phyloP scores from a whole-genome alignment of 2,329 filamentous ascomycete genomes.

The Nigrograna mackinnonii region DNA sequence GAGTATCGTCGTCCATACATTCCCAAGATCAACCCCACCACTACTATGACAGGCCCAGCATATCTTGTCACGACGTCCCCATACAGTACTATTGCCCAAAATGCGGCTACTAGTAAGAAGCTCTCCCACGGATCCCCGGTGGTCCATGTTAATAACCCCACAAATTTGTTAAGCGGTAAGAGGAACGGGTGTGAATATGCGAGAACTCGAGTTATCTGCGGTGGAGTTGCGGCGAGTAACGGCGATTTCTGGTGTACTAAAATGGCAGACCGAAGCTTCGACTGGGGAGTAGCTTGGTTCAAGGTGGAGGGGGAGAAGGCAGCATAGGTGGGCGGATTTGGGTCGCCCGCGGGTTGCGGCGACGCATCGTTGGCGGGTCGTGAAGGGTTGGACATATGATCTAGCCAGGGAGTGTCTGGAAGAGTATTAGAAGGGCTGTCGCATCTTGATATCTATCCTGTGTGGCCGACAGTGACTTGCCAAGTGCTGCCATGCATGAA shows the following conservation, averaged over 20 bases:
- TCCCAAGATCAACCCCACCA: slow-evolving; percentile 77
- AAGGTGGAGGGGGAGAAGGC: slow-evolving; percentile 86
- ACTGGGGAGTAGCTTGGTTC: slow-evolving; percentile 67
- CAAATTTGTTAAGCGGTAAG: slow-evolving; percentile 82
- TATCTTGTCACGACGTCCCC: slow-evolving; percentile 80
- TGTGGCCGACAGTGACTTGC: slow-evolving; percentile 25
- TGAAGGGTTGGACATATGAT: slow-evolving; percentile 44
- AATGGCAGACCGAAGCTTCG: slow-evolving; percentile 83
- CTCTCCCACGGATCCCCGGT: slow-evolving; percentile 95
- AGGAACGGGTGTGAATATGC: slow-evolving; percentile 97
- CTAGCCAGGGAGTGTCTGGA: slow-evolving; percentile 45
- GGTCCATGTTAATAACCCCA: slow-evolving; percentile 90
- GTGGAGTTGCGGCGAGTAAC: slow-evolving; percentile 87
- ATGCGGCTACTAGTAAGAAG: slow-evolving; percentile 81
- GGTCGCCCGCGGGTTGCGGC: slow-evolving; percentile 44
- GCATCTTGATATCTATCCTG: slow-evolving; percentile 7
- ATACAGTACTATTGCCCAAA: slow-evolving; percentile 87
- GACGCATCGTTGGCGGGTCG: slow-evolving; percentile 41
- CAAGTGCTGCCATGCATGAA: slow-evolving; percentile 48
- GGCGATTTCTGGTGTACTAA: slow-evolving; percentile 97
- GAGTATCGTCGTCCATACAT: slow-evolving; percentile 94
- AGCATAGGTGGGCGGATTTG: slow-evolving; percentile 74
- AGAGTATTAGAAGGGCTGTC: slow-evolving; percentile 29
- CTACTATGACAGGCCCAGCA: slow-evolving; percentile 81
- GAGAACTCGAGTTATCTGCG: slow-evolving; percentile 89